Base-by-base conservation (phyloP, 805 yeast species). In the Candida verbasci region DNA sequence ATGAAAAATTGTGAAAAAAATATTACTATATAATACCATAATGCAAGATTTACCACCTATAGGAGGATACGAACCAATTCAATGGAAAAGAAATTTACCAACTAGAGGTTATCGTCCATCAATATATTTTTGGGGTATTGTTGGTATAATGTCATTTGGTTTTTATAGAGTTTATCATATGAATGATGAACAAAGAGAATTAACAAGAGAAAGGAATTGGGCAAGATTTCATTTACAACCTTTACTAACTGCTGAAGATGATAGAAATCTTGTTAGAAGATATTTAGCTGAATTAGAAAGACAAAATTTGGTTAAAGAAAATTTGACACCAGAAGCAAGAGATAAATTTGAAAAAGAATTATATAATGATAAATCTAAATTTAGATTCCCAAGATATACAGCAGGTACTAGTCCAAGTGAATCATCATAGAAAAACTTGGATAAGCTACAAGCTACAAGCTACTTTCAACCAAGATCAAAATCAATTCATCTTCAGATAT, bases 21-120 rank as follows among this genome's bases (percentile, higher is more conserved):
- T 27, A n/a, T 4, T 7, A 5, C 21, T 9, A 27, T 34, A 9
- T 9, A 9, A 26, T 6, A 15, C 22, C 29, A 35, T 17, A 14
- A 68, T 68, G 73, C 95, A 86, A 71, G 95, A 86, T 54, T 65
- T 86, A 54, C 95, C 95, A 53, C 95, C 95, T 40, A 68, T 76
- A 50, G 86, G 85, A 39, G 95, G 95, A 43, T 86, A 86, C 53
- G 88, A 82, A 45, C 82, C 84, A 29, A 76, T 86, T 42, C 95
- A 86, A 65, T 86, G 95, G 95, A 82, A 82, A 65, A 76, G 95
- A 57, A 82, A 86, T 59, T 63, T 86, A 33, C 95, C 95, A 17
- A 66, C 91, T 2, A 71, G 95, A 48, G 95, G 95, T 2, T 86
- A 86, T 65, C 69, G 91, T 40, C 93, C 94, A 11, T 65, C 77